Evolutionary conservation across 441 rosid species (phyloP).

Genomic region (Euphorbia celastroides): DNA sequence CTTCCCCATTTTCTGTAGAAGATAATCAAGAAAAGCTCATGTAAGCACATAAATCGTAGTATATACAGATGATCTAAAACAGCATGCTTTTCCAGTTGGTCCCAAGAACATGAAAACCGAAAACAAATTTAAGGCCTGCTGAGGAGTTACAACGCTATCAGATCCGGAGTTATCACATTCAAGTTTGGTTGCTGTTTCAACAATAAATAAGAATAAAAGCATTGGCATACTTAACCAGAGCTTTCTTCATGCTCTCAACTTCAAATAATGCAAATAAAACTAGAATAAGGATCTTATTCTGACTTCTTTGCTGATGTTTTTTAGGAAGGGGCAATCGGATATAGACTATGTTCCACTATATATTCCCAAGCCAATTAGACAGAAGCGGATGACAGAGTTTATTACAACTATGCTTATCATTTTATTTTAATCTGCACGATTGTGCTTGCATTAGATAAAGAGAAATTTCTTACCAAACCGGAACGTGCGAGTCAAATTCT

Average conservation of each 20-base stretch:
- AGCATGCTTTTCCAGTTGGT: background rate
- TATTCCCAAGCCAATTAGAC: background rate
- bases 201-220: background rate
- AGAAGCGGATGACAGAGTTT: background rate
- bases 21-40: background rate
- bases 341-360: background rate
- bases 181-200: background rate
- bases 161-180: background rate
- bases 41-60: background rate
- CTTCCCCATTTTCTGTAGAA: conserved; percentile 86
- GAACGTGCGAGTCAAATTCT: too few species aligned
- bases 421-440: too few species aligned
- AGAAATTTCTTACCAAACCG: too few species aligned
- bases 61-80: background rate
- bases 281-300: background rate
- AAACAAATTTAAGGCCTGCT: background rate
- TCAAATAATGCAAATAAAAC: background rate
- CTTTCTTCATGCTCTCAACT: background rate
- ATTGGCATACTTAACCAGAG: background rate
- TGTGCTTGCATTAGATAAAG: too few species aligned
- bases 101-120: background rate
- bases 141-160: background rate
- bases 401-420: background rate
- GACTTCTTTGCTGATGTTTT: background rate
- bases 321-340: background rate